Percentiles rank a stretch among this genome's conserved stretches.
Evolutionary conservation across 2,329 filamentous ascomycete genomes (phyloP).

Genomic region (Verticillium longisporum): DNA sequence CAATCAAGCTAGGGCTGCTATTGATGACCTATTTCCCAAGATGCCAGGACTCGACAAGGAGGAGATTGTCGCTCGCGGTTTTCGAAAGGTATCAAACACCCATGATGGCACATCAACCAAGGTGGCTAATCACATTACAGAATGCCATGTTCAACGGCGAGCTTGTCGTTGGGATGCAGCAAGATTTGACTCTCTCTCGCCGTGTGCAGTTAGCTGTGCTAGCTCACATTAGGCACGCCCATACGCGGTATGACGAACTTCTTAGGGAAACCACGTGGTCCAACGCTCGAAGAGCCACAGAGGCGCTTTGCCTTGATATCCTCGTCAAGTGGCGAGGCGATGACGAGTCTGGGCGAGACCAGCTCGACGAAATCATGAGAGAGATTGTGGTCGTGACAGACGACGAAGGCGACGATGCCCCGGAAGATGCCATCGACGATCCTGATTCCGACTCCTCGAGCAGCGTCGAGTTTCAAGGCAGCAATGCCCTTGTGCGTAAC

Average conservation of each 20-base stretch:
- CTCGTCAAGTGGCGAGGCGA: slow-evolving; percentile 68
- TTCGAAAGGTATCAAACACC: slow-evolving; percentile 45
- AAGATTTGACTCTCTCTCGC: slow-evolving; percentile 49
- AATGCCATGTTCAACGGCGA: slow-evolving; percentile 44
- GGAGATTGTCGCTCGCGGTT: slow-evolving; percentile 55
- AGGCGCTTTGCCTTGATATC: slow-evolving; percentile 54
- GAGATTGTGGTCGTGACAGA: slow-evolving; percentile 63
- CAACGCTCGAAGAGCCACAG: slow-evolving; percentile 55
- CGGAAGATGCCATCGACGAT: slow-evolving; percentile 20
- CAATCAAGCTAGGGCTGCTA: slow-evolving; percentile 52
- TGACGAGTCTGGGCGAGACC: slow-evolving; percentile 61
- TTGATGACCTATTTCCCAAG: slow-evolving; percentile 57
- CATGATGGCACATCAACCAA: background rate
- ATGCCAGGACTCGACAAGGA: slow-evolving; percentile 60
- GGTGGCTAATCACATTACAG: slow-evolving; percentile 22
- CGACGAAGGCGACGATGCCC: slow-evolving; percentile 40
- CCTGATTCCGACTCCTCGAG: slow-evolving; percentile 21
- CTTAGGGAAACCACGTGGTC: slow-evolving; percentile 51
- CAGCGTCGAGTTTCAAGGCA: background rate
- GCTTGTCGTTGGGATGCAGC: slow-evolving; percentile 50
- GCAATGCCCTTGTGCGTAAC: slow-evolving; percentile 4
- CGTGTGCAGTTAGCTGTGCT: slow-evolving; percentile 59
- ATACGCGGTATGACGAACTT: slow-evolving; percentile 58
- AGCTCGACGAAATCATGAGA: slow-evolving; percentile 59
- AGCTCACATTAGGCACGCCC: slow-evolving; percentile 60